Evolutionary conservation across 1,139 yeast genomes (phyloP), one percentile per base, ranked within the genome.

Genomic region (Diutina rugosa): DNA sequence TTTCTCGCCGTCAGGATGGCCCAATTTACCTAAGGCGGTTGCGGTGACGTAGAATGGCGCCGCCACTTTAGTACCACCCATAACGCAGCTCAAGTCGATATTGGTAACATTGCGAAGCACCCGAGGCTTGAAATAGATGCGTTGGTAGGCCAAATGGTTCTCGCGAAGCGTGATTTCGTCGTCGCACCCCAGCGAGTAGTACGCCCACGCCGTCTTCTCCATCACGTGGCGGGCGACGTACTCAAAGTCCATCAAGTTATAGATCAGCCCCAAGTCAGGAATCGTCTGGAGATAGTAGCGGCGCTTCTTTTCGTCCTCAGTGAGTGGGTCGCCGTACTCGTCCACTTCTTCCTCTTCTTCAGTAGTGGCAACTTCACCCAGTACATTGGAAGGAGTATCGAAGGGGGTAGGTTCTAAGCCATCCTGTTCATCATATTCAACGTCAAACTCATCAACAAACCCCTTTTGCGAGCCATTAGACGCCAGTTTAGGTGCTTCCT

Each of bases 151-250:
- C 59, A 84, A 76, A 67, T 90, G 97, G 71, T 91, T 91, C 65
- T 90, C 96, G 61, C 98, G 78, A 67, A 89, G 69, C 1, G 96
- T 80, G 62, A 91, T 82, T 71, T 91, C 98, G 69, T 91, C 98
- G 68, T 91, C 97, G 51, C 95, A 80, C 8, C 95, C 98, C 46
- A 95, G 85, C 2, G 95, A 85, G 67, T 90, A 91, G 70, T 91
- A 91, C 12, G 91, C 93, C 93, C 97, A 88, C 0, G 95, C 97
- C 16, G 84, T 80, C 60, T 82, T 83, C 51, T 87, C 80, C 78
- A 91, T 71, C 53, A 86, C 82, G 61, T 83, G 81, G 56, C 90
- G 78, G 1, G 98, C 97, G 54, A 91, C 83, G 63, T 80, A 80
- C 68, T 91, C 98, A 65, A 91, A 90, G 67, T 89, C 96, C 60